Evolutionary conservation across 768 basidiomycete species (phyloP), one percentile per base, ranked within the genome.

Genomic region (Kwoniella sp.): DNA sequence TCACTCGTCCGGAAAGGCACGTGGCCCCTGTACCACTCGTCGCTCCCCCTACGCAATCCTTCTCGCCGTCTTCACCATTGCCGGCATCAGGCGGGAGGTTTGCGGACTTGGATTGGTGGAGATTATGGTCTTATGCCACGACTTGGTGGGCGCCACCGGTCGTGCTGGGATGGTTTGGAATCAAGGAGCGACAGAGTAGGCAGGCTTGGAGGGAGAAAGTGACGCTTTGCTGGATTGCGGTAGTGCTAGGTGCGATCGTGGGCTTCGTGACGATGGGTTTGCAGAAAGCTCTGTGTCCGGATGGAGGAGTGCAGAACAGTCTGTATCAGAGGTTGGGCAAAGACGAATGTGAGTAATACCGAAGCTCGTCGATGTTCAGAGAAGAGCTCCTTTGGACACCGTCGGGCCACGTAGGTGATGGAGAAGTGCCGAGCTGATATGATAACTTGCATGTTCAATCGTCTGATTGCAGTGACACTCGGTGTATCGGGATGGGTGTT

Each of bases 161-260:
- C 24, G 85, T 97, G 60, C 80, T 85, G 24, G 86, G 87, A 1
- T 44, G 92, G 12, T 90, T 89, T 61, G 90, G 92, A 49, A 83
- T 97, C 77, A 88, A 86, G 76, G 92, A 94, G 80, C 85, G 85
- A 71, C 83, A 85, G 37, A 84, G 86, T 57, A 83, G 87, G 65
- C 91, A 96, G 79, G 96, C 96, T 1, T 99, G 96, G 96, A 86
- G 94, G 76, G 96, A 99, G 81, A 99, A 98, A 83, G 88, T 95
- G 62, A 87, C 92, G 6, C 83, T 99, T 2, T 97, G 94, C 81
- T 87, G 90, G 79, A 88, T 97, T 74, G 90, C 92, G 55, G 68
- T 86, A 60, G 40, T 92, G 48, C 80, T 96, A 21, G 96, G 95
- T 69, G 87, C 83, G 21, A 79, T 83, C 49, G 85, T 97, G 56